Conservation (phyloP, 2,329 filamentous ascomycete genomes). For the Penicillium sp. region DNA sequence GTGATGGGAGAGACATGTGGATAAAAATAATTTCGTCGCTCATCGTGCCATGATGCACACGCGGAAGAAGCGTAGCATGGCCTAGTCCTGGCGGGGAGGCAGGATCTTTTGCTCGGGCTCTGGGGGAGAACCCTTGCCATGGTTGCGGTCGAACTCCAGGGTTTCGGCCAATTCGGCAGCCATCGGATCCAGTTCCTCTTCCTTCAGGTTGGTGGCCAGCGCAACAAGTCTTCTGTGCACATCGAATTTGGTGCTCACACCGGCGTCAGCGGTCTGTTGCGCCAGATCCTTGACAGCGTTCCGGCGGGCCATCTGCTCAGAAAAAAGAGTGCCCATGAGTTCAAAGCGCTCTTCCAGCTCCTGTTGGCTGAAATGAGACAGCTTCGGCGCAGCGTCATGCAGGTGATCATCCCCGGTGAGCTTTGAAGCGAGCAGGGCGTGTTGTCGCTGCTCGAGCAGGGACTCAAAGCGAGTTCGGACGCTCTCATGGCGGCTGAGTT, state of each 20-base stretch:
- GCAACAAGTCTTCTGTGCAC: constrained; percentile 44
- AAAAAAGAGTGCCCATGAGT: constrained; percentile 27
- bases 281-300: constrained; percentile 37
- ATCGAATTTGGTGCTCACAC: constrained; percentile 42
- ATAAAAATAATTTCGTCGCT: too few species aligned
- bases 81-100: constrained; percentile 20
- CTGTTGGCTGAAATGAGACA: constrained; percentile 21
- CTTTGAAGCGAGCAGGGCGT: constrained; percentile 30
- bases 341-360: constrained; percentile 29
- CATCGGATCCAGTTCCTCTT: constrained; percentile 45
- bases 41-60: too few species aligned
- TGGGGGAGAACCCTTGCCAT: constrained; percentile 31
- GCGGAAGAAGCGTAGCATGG: constrained; percentile 19
- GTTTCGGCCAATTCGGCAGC: constrained; percentile 42
- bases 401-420: constrained; percentile 17
- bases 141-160: constrained; percentile 39
- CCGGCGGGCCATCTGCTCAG: constrained; percentile 31
- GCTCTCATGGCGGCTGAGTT: constrained; percentile 36
- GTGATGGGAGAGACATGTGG: neutral
- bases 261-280: constrained; percentile 41
- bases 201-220: constrained; percentile 42
- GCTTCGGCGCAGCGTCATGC: constrained; percentile 8
- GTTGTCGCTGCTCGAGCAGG: constrained; percentile 41
- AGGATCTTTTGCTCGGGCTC: constrained; percentile 23
- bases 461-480: constrained; percentile 36